A percentile compares a stretch with the other conserved stretches of the same genome.
Evolutionary conservation across 1,139 yeast genomes (phyloP).

Genomic region (Geotrichum candidum): DNA sequence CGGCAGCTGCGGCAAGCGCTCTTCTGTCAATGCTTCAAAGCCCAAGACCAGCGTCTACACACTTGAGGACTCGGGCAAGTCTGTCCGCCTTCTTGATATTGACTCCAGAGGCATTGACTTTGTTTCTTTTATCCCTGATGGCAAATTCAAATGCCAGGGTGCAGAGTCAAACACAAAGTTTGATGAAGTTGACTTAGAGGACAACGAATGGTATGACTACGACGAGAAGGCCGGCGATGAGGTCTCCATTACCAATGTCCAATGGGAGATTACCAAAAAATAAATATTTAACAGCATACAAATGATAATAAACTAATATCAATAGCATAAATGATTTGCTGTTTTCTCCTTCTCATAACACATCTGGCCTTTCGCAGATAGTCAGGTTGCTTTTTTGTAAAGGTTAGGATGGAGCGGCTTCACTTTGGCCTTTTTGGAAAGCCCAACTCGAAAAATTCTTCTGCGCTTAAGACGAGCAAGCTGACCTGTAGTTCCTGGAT

Average conservation of each 20-base stretch:
- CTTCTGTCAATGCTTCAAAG: constrained; percentile 27
- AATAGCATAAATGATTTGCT: neutral
- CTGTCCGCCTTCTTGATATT: constrained; percentile 49
- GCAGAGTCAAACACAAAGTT: constrained; percentile 49
- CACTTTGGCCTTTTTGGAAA: constrained; percentile 12
- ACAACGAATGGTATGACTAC: constrained; percentile 91
- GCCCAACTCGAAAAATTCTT: constrained; percentile 10
- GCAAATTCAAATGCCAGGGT: constrained; percentile 59
- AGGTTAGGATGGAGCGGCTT: constrained; percentile 12
- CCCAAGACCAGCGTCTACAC: constrained; percentile 27
- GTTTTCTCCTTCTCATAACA: neutral
- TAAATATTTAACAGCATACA: neutral
- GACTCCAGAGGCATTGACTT: constrained; percentile 86
- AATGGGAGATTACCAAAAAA: constrained; percentile 47
- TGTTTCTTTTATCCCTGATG: constrained; percentile 56
- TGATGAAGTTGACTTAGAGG: constrained; percentile 63
- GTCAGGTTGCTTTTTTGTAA: constrained; percentile 1
- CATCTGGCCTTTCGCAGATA: neutral
- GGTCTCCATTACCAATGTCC: constrained; percentile 69
- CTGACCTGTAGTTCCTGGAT: neutral
- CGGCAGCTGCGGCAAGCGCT: constrained; percentile 52
- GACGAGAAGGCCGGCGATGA: constrained; percentile 80
- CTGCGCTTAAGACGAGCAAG: neutral
- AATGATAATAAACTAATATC: neutral
- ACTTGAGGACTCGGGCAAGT: constrained; percentile 35